Conservation (phyloP, 2,329 filamentous ascomycete genomes). For the Graphilbum sp. region DNA sequence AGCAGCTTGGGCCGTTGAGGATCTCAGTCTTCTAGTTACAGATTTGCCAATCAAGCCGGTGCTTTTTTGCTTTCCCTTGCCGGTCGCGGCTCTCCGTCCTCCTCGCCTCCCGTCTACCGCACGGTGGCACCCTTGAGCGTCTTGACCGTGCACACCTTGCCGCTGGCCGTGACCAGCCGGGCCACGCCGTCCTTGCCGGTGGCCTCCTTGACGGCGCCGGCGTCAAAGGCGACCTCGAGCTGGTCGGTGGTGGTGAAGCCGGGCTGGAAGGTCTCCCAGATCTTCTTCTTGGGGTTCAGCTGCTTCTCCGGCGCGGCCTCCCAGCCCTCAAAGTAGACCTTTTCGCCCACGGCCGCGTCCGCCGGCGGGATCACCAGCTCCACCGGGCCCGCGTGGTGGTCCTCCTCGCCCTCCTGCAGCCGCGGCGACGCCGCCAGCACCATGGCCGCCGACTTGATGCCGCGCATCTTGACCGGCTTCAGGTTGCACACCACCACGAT, state of each 20-base stretch:
- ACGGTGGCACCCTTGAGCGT: slow-evolving; percentile 67
- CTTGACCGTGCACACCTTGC: slow-evolving; percentile 70
- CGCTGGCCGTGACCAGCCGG: slow-evolving; percentile 59
- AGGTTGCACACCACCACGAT: slow-evolving; percentile 94
- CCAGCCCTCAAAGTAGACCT: slow-evolving; percentile 90
- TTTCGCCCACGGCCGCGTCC: slow-evolving; percentile 65
- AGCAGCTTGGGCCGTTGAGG: too few relatives aligned
- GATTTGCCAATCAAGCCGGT: too few relatives aligned
- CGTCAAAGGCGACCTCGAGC: slow-evolving; percentile 78
- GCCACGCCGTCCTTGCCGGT: slow-evolving; percentile 52
- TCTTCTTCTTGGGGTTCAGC: slow-evolving; percentile 98
- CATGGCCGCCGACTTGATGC: slow-evolving; percentile 66
- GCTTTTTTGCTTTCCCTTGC: too few relatives aligned
- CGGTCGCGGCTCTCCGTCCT: too few relatives aligned
- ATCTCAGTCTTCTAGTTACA: too few relatives aligned
- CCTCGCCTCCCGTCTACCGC: too few relatives aligned
- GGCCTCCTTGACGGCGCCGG: slow-evolving; percentile 50
- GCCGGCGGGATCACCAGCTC: slow-evolving; percentile 79
- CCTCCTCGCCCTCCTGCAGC: slow-evolving; percentile 63
- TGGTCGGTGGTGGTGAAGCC: slow-evolving; percentile 79
- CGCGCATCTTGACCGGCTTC: slow-evolving; percentile 98
- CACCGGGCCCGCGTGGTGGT: slow-evolving; percentile 76
- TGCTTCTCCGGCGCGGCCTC: slow-evolving; percentile 82
- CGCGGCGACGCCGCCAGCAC: slow-evolving; percentile 87
- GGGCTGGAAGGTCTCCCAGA: slow-evolving; percentile 94